Conservation (phyloP, 768 basidiomycete genomes). For the Antrodiella citrinella region DNA sequence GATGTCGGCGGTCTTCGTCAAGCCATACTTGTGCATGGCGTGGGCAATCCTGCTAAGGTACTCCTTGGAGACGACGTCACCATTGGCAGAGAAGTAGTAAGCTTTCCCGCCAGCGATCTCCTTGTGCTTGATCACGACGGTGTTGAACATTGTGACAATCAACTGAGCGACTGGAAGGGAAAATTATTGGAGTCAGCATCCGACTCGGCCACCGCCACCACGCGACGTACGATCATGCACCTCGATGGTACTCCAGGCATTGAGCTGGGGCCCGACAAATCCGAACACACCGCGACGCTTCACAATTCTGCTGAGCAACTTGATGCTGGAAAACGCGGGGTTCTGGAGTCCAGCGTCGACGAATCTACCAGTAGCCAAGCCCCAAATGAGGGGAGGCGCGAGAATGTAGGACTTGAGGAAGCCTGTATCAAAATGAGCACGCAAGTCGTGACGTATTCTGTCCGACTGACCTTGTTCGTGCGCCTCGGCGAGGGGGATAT, state of each 20-base stretch:
- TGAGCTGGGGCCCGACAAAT: conserved; percentile 34
- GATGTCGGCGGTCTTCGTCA: conserved; percentile 25
- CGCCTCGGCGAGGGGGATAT: conserved; percentile 38
- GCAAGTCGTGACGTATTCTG: not conserved
- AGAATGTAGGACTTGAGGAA: conserved; percentile 56
- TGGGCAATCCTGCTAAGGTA: conserved; percentile 27
- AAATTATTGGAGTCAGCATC: not conserved
- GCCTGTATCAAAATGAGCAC: conserved; percentile 82
- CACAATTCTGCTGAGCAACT: conserved; percentile 32
- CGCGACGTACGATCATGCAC: conserved; percentile 46
- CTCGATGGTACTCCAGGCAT: conserved; percentile 36
- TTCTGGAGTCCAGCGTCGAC: conserved; percentile 46
- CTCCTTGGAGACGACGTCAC: conserved; percentile 20
- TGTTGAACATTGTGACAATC: conserved; percentile 32
- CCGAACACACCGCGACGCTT: conserved; percentile 41
- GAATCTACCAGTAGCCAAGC: conserved; percentile 38
- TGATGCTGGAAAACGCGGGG: conserved; percentile 42
- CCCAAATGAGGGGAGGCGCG: conserved; percentile 50
- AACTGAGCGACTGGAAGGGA: conserved; percentile 32
- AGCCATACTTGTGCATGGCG: conserved; percentile 20
- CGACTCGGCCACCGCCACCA: conserved; percentile 38
- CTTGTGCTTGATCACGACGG: conserved; percentile 16
- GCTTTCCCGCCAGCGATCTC: conserved; percentile 24
- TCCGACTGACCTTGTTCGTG: conserved; percentile 21
- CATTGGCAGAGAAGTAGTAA: conserved; percentile 23